These are phyloP conservation scores for Dendrothele bispora DNA, from an alignment of 768 basidiomycete species.

Conservation along the genomic window DNA sequence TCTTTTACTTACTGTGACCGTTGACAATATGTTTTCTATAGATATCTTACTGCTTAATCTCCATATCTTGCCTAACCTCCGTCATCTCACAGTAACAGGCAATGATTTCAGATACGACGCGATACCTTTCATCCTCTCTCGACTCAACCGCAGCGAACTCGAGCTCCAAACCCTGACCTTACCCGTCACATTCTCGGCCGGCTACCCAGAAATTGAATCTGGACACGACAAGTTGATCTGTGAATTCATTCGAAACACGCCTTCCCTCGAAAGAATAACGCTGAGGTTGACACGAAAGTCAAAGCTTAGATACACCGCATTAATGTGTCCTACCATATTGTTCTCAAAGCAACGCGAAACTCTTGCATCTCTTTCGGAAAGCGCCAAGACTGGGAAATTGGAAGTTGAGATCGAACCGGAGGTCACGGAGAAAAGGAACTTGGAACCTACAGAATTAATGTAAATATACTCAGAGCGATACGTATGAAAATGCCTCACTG, in stretches of 20 bases:
- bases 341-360: too few relatives aligned
- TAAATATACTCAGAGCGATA: too few relatives aligned
- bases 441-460: too few relatives aligned
- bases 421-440: too few relatives aligned
- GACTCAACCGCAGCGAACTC: neutral
- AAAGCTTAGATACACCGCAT: too few relatives aligned
- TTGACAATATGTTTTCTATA: too few relatives aligned
- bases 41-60: neutral
- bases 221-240: neutral
- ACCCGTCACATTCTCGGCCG: neutral
- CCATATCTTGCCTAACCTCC: neutral
- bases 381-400: too few relatives aligned
- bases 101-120: slow-evolving; percentile 1
- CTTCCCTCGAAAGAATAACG: neutral
- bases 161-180: neutral
- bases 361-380: too few relatives aligned
- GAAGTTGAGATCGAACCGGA: too few relatives aligned
- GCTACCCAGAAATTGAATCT: neutral
- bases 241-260: neutral
- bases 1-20: too few relatives aligned
- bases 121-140: neutral
- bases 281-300: neutral
- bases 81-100: neutral
- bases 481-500: too few relatives aligned
- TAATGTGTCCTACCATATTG: too few relatives aligned